Evolutionary conservation across 2,329 filamentous ascomycete species (phyloP), one percentile per base, ranked within the genome.

Genomic region (Microcyclospora tardicrescens): DNA sequence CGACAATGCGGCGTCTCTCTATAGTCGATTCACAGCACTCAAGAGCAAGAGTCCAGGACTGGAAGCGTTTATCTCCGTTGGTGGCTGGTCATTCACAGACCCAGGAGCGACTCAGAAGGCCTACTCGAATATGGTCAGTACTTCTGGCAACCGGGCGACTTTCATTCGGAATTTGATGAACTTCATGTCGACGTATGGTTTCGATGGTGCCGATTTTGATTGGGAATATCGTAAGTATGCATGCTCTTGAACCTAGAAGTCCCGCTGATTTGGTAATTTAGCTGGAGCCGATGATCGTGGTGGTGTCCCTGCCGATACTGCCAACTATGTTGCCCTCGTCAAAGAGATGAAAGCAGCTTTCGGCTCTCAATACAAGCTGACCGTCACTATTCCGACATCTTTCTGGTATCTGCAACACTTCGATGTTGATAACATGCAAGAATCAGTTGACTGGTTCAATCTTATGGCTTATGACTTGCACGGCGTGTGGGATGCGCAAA

Each of bases 61-160:
- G 10, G 29, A 61, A 39, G 52, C 53, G 3, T 62, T 51, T 44
- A 55, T 66, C 28, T 49, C 53, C 2, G 43, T 68, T n/a, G 64
- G 66, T 10, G 66, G 66, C 6, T 66, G 62, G 62, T 51, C 52
- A 0, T 51, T 60, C 8, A 65, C 58, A 13, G 56, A 48, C 11
- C 12, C 12, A 6, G 30, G 30, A 5, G 16, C 35, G 4, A 45
- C 39, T n/a, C 36, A 41, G 13, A n/a, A 28, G 3, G 31, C 33
- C 2, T 64, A 61, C 48, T 48, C 50, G 2, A 44, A 62, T 19
- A 56, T 67, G 42, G 53, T 51, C 5, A 51, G 42, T 14, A 50
- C 44, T 2, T 27, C 51, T 6, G 37, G 41, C n/a, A 40, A 37
- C 10, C 28, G 35, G 8, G 14, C 30, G 16, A 36, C 19, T 10